Conservation (phyloP, 768 basidiomycete genomes). For the Suillus plorans region DNA sequence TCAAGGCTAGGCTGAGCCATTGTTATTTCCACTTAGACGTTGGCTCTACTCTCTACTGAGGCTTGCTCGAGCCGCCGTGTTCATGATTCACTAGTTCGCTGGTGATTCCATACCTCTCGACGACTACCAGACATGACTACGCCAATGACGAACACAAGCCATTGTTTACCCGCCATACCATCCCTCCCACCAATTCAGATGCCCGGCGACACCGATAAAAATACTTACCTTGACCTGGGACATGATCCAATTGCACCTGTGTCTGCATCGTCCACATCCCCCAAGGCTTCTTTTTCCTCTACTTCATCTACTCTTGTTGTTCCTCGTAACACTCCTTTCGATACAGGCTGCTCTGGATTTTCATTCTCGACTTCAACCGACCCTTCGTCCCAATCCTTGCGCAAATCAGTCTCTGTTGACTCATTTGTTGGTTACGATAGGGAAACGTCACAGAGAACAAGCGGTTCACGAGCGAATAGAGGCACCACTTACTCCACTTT, state of each 20-base stretch:
- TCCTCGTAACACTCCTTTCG: slow-evolving; percentile 5
- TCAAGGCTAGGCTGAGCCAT: slow-evolving; percentile 9
- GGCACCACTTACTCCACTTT: slow-evolving; percentile 35
- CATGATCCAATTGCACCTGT: slow-evolving; percentile 19
- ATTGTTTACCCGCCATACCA: slow-evolving; percentile 37
- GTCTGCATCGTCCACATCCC: slow-evolving; percentile 34
- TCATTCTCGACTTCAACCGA: slow-evolving; percentile 19
- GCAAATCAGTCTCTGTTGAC: slow-evolving; percentile 78
- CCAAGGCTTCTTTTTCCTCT: slow-evolving; percentile 43
- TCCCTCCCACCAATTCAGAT: slow-evolving; percentile 46
- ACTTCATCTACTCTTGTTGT: slow-evolving; percentile 38
- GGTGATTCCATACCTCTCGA: not conserved
- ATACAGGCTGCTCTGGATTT: not conserved
- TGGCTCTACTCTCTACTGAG: not conserved
- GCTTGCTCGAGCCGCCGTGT: not conserved
- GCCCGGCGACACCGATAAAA: slow-evolving; percentile 30
- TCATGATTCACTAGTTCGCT: not conserved
- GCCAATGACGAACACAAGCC: slow-evolving; percentile 18
- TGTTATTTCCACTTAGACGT: not conserved
- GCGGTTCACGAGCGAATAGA: slow-evolving; percentile 38
- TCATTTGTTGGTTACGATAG: slow-evolving; percentile 58
- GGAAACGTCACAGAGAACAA: slow-evolving; percentile 30
- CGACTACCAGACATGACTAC: slow-evolving; percentile 20
- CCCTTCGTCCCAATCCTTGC: slow-evolving; percentile 38
- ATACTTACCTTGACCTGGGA: slow-evolving; percentile 3